Conservation (phyloP, 2,329 filamentous ascomycete genomes). For the Exophiala spinifera region DNA sequence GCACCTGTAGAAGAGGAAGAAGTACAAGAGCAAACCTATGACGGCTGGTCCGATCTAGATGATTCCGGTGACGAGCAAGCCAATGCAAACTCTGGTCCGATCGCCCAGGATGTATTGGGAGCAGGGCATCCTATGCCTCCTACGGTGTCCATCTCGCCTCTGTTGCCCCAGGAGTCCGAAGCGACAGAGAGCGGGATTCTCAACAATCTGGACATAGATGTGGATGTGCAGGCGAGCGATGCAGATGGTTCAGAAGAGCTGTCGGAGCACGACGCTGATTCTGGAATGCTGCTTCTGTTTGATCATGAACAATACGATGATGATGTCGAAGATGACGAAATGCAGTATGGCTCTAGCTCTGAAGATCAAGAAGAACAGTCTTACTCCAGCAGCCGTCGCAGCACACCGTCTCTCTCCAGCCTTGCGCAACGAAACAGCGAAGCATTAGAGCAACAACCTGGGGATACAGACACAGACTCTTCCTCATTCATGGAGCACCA, state of each 20-base stretch:
- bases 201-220: no score
- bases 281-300: neutral
- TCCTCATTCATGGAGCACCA: neutral
- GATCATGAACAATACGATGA: constrained; percentile 8
- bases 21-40: constrained; percentile 12
- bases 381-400: constrained; percentile 5
- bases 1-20: constrained; percentile 19
- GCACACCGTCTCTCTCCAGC: constrained; percentile 9
- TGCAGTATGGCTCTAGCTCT: constrained; percentile 5
- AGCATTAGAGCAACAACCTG: constrained; percentile 6
- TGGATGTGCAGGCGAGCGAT: no score
- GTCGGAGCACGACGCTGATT: neutral
- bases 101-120: neutral
- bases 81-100: neutral
- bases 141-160: neutral
- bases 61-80: constrained; percentile 2
- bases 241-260: neutral
- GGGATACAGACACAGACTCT: neutral
- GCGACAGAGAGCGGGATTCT: no score
- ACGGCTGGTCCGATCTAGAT: constrained; percentile 14
- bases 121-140: neutral
- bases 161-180: neutral
- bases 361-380: constrained; percentile 3
- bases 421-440: constrained; percentile 6
- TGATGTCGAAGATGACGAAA: constrained; percentile 13